Evolutionary conservation across 202 grass and related monocot species (phyloP), one percentile per base, ranked within the genome.

Genomic region (Cymbopogon flexuosus): DNA sequence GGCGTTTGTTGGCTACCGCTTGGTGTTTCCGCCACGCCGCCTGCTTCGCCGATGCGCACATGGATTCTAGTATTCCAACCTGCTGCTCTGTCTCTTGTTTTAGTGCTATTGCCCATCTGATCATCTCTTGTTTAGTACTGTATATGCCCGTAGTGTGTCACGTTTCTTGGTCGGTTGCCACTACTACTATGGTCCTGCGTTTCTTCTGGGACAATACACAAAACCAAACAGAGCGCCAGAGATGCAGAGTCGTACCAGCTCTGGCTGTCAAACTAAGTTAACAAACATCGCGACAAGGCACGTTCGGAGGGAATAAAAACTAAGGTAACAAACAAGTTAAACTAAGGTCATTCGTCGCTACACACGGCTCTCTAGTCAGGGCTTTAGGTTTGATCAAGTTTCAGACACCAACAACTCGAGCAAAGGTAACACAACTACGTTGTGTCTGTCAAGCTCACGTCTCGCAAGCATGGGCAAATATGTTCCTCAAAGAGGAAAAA

Each of bases 1-100:
- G 83, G 76, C 45, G 35, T 58, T 67, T 74, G 84, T 74, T 58
- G 56, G 36, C 16, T 54, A 19, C 49, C 49, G 49, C 18, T 54
- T n/a, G 47, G 47, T 52, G 1, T 54, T 54, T 54, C 49, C 49
- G 49, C 49, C 49, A 54, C 18, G 49, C 49, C 6, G 6, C 49
- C 49, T 19, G 49, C 49, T 54, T 54, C 49, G 47, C 6, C 49
- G 18, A 19, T n/a, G 18, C 6, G 49, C 49, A 54, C 49, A 52
- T 51, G 47, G 47, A 51, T 51, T 16, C 45, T 0, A 36, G 0
- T 15, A 15, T 47, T 15, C 47, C 5, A 18, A 52, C 47, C 47
- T 52, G 47, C 47, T n/a, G 5, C 47, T 27, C 16, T 14, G 16
- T 47, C 45, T 16, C 45, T 47, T 47, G 45, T n/a, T 16, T 47